Evolutionary conservation across 108 stramenopile species (phyloP).

Genomic region (Nannochloropsis granulata): DNA sequence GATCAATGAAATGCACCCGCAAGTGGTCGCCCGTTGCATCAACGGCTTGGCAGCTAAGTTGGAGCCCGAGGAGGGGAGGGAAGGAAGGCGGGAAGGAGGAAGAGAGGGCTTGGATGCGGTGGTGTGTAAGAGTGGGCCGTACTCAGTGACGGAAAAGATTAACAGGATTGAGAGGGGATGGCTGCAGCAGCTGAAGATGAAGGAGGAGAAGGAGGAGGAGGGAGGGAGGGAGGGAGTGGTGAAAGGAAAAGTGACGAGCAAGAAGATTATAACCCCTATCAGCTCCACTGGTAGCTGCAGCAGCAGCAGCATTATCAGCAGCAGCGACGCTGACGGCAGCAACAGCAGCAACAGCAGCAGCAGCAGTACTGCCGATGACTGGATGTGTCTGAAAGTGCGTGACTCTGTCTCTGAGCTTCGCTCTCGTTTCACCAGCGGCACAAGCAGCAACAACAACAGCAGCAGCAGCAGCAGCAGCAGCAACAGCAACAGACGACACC

Average conservation of each 20-base stretch:
- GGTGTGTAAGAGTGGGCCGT: background rate
- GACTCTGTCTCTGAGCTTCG: no score
- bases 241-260: background rate
- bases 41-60: background rate
- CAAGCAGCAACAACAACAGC: no score
- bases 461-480: no score
- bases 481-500: no score
- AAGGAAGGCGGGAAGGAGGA: background rate
- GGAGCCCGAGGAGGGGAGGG: background rate
- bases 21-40: constrained; percentile 13
- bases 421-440: no score
- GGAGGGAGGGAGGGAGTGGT: background rate
- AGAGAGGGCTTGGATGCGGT: background rate
- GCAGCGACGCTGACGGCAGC: no score
- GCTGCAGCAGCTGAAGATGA: background rate
- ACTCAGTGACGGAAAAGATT: background rate
- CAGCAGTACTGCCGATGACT: no score
- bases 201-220: background rate
- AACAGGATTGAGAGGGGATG: background rate
- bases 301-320: no score
- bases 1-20: constrained; percentile 35
- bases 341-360: no score
- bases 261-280: no score
- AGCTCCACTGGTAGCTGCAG: no score
- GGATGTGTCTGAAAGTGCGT: no score